These are phyloP conservation scores for Neopestalotiopsis sp. DNA, from an alignment of 2,329 filamentous ascomycete genomes.

Conservation along the genomic window DNA sequence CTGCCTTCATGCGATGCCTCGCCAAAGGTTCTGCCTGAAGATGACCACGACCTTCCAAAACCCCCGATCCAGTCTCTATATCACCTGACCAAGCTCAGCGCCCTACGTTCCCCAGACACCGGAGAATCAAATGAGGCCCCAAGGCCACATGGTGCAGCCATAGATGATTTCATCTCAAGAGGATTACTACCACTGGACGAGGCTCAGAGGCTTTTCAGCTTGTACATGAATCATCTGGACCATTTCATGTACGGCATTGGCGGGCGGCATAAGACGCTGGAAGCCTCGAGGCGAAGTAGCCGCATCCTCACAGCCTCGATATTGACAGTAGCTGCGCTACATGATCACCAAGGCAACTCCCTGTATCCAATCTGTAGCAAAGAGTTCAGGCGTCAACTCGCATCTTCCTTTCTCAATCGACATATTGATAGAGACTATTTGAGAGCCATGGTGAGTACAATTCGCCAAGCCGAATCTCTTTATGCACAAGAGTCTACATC, in stretches of 20 bases:
- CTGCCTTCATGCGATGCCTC: conserved; percentile 32
- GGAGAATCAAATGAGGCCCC: conserved; percentile 13
- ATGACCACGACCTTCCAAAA: conserved; percentile 42
- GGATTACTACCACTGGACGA: conserved; percentile 51
- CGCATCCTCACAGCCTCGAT: conserved; percentile 56
- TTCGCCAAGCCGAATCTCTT: no score
- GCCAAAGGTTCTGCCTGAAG: conserved; percentile 26
- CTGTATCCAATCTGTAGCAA: conserved; percentile 27
- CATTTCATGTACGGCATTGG: conserved; percentile 56
- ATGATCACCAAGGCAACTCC: conserved; percentile 23
- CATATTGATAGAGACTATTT: conserved; percentile 53
- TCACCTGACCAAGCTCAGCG: conserved; percentile 42
- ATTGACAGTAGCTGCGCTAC: conserved; percentile 54
- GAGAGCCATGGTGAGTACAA: conserved; percentile 48
- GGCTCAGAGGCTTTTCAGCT: conserved; percentile 54
- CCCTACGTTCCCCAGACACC: conserved; percentile 39
- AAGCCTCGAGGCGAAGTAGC: conserved; percentile 58
- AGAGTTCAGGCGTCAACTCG: conserved; percentile 26
- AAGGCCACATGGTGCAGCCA: conserved; percentile 7
- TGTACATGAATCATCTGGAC: conserved; percentile 56
- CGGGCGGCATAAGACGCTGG: conserved; percentile 53
- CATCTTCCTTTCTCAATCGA: conserved; percentile 39
- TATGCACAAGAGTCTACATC: no score
- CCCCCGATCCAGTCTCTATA: conserved; percentile 46
- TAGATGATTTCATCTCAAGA: conserved; percentile 47